Conservation (phyloP, 164 flowering plant species). For the Berberis thunbergii region DNA sequence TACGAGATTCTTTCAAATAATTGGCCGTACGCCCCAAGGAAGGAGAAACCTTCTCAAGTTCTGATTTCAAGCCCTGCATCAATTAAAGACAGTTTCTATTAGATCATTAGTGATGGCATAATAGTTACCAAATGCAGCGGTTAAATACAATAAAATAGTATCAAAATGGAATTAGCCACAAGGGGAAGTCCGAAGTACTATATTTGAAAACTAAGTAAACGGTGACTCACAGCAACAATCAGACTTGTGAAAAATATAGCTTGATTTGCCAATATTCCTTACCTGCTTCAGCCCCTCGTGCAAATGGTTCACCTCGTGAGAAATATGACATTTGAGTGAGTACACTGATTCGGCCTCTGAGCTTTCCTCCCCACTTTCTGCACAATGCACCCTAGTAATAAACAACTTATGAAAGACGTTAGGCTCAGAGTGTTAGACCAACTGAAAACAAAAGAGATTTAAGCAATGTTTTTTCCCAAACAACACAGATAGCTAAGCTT, state of each 20-base stretch:
- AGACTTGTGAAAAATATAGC: too few relatives aligned
- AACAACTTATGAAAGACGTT: not conserved
- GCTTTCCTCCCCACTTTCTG: constrained; percentile 98
- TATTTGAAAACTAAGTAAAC: not conserved
- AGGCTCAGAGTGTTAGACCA: too few relatives aligned
- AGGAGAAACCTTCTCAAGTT: constrained; percentile 86
- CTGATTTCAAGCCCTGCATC: constrained; percentile 81
- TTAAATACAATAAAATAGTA: too few relatives aligned
- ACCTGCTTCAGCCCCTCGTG: constrained; percentile 93
- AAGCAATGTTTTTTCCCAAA: too few relatives aligned
- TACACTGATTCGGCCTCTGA: constrained; percentile 78
- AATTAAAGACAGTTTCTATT: not conserved
- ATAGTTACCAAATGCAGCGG: too few relatives aligned
- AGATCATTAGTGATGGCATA: too few relatives aligned
- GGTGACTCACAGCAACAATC: too few relatives aligned
- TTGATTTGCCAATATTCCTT: constrained; percentile 20
- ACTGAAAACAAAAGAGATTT: too few relatives aligned
- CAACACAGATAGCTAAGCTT: too few relatives aligned
- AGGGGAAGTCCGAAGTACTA: too few relatives aligned
- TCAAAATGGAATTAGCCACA: too few relatives aligned
- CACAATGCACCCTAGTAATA: constrained; percentile 64
- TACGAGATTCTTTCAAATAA: constrained; percentile 81
- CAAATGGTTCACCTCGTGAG: constrained; percentile 95
- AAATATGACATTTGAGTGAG: constrained; percentile 92
- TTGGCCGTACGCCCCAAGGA: constrained; percentile 89